phyloP scores from a whole-genome alignment of 2,329 filamentous ascomycete genomes.

The Alternaria arbusti region DNA sequence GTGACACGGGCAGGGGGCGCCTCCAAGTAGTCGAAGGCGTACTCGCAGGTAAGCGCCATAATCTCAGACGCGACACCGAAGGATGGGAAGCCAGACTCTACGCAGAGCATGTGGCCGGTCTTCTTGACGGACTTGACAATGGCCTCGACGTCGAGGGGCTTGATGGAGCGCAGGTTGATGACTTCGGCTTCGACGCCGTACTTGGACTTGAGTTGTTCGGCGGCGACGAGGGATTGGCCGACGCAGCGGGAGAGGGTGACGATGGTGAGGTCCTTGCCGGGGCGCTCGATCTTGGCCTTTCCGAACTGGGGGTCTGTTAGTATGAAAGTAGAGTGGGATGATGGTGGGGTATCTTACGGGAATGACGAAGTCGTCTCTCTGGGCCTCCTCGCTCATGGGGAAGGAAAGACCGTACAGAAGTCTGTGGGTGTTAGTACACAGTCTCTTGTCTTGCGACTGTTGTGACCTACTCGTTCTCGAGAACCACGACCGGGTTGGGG shows the following conservation, averaged over 20 bases:
- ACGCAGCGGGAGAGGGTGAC: conserved; percentile 95
- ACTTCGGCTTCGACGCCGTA: conserved; percentile 96
- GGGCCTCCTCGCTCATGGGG: conserved; percentile 96
- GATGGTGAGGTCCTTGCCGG: conserved; percentile 94
- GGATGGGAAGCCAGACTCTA: conserved; percentile 95
- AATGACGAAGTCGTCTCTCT: conserved; percentile 95
- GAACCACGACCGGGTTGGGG: conserved; percentile 88
- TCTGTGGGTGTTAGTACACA: conserved; percentile 51
- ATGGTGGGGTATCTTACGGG: conserved; percentile 58
- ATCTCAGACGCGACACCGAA: conserved; percentile 94
- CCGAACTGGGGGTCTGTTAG: conserved; percentile 65
- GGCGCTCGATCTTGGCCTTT: conserved; percentile 98
- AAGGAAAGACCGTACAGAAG: conserved; percentile 90
- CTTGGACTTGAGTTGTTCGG: conserved; percentile 91
- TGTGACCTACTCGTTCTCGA: conserved; percentile 58
- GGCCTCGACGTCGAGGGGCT: conserved; percentile 92
- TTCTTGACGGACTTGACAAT: conserved; percentile 99
- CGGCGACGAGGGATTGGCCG: conserved; percentile 86
- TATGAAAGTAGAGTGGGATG: neutral
- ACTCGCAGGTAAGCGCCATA: conserved; percentile 93
- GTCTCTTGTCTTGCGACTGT: neutral
- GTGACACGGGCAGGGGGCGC: conserved; percentile 93
- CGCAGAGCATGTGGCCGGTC: conserved; percentile 87
- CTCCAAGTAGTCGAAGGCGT: conserved; percentile 96
- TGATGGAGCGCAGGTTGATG: conserved; percentile 96